Evolutionary conservation across 163 green algal genomes (phyloP), one percentile per base, ranked within the genome.

Genomic region (Coccomyxa subellipsoidea): DNA sequence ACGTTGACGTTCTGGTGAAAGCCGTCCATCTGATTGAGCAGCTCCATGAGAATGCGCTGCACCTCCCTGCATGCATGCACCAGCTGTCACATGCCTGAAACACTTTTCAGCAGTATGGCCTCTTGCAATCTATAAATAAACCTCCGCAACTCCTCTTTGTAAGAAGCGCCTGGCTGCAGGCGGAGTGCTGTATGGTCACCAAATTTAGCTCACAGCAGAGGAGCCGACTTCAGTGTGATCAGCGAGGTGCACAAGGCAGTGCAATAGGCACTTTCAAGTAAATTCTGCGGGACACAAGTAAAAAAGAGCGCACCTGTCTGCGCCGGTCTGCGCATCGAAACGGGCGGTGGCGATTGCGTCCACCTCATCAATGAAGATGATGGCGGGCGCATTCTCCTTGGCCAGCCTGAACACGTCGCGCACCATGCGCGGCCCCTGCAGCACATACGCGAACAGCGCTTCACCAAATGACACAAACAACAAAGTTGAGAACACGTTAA

Each of bases 341-440:
- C 97, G 94, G 2, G 97, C 95, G 0, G 97, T 99, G 7, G 97
- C 97, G 81, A 99, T 99, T 29, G 97, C 97, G 76, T 99, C 97
- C 35, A 98, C 95, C 89, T 99, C 97, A 80, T 99, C 97, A 39
- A 99, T 98, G 90, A 99, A 99, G 83, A 99, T 99, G 89, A 99
- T 99, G 79, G 93, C 88, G 3, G 97, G 97, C 10, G 97, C 93
- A 82, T 99, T 99, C 89, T 99, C 96, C 86, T 99, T 98, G 53
- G 97, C 97, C 78, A 99, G 90, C 0, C 97, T 87, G 93, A 99
- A 99, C 54, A 99, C 97, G 81, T 99, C 97, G 18, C 97, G 93
- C 76, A 99, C 97, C 97, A 99, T 99, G 76, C 97, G 90, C 8
- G 97, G 97, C 0, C 97, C 97, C 92, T 95, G 85, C 78, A 80